phyloP scores from a whole-genome alignment of 1,284 basidiomycete genomes.

The Apiotrichum akiyoshidainum region DNA sequence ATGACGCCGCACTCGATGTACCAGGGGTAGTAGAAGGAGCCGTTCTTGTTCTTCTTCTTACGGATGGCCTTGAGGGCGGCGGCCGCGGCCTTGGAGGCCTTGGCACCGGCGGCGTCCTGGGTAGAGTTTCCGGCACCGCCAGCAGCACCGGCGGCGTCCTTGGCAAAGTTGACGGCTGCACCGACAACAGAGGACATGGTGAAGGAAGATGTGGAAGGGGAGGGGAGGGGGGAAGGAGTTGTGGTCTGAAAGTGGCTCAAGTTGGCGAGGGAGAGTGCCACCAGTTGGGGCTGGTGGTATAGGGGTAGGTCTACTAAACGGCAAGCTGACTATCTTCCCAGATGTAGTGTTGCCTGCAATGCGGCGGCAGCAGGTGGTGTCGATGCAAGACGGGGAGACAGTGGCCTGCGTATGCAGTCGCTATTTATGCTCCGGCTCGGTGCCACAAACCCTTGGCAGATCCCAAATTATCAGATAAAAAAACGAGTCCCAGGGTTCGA shows the following conservation, averaged over 20 bases:
- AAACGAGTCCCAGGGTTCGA: too few species aligned
- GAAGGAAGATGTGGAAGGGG: too few species aligned
- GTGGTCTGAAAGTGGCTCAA: neutral
- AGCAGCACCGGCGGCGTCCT: neutral
- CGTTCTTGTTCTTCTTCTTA: slow-evolving; percentile 3
- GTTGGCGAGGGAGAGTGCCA: neutral
- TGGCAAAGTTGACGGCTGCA: neutral
- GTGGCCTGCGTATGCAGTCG: too few species aligned
- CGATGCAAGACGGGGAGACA: too few species aligned
- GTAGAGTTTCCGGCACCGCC: neutral
- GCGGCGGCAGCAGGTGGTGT: too few species aligned
- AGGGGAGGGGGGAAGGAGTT: neutral
- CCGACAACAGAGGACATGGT: neutral
- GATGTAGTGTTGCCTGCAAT: too few species aligned
- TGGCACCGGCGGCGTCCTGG: neutral
- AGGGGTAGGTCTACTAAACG: too few species aligned
- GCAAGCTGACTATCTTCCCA: too few species aligned
- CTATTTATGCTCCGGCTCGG: too few species aligned
- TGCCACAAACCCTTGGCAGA: too few species aligned
- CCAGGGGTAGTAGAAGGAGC: slow-evolving; percentile 9
- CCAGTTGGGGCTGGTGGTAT: too few species aligned
- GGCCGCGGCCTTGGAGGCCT: neutral
- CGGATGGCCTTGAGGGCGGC: neutral
- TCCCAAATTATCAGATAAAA: too few species aligned
- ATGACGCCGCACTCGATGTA: slow-evolving; percentile 16